Conservation (phyloP, 805 yeast species). For the Ogataea sp. region DNA sequence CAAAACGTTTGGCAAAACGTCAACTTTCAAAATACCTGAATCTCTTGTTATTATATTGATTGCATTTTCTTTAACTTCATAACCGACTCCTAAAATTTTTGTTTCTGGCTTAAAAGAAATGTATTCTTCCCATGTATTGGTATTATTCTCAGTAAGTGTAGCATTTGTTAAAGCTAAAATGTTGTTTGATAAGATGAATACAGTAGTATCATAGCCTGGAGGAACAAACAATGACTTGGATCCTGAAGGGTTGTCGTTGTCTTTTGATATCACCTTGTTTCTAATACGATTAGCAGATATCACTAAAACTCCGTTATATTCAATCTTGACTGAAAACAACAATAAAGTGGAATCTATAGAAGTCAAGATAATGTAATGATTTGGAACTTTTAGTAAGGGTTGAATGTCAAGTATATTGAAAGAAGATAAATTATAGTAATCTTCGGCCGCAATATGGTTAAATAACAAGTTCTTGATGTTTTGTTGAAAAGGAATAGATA, state of each 20-base stretch:
- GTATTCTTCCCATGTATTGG: constrained; percentile 74
- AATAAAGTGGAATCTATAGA: constrained; percentile 32
- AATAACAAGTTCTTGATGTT: constrained; percentile 20
- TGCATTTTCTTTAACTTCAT: constrained; percentile 6
- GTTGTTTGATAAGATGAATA: constrained; percentile 50
- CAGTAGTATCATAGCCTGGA: constrained; percentile 35
- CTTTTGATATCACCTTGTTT: constrained; percentile 28
- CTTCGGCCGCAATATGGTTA: constrained; percentile 33
- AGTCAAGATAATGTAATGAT: constrained; percentile 41
- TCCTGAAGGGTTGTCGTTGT: constrained; percentile 7
- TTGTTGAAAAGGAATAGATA: constrained; percentile 21
- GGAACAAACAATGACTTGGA: constrained; percentile 51
- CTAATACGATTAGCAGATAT: constrained; percentile 62
- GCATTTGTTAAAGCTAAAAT: constrained; percentile 64
- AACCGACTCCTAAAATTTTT: constrained; percentile 50
- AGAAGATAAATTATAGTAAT: constrained; percentile 16
- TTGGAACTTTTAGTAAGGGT: constrained; percentile 30
- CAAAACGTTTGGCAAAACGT: constrained; percentile 28
- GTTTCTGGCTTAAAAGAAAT: constrained; percentile 48
- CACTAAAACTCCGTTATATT: constrained; percentile 42
- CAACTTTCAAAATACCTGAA: constrained; percentile 57
- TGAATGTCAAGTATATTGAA: constrained; percentile 57
- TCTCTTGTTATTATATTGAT: constrained; percentile 36
- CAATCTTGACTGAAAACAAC: constrained; percentile 45
- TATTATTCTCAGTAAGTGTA: constrained; percentile 22